Conservation (phyloP, 805 yeast genomes). For the Candida railenensis region DNA sequence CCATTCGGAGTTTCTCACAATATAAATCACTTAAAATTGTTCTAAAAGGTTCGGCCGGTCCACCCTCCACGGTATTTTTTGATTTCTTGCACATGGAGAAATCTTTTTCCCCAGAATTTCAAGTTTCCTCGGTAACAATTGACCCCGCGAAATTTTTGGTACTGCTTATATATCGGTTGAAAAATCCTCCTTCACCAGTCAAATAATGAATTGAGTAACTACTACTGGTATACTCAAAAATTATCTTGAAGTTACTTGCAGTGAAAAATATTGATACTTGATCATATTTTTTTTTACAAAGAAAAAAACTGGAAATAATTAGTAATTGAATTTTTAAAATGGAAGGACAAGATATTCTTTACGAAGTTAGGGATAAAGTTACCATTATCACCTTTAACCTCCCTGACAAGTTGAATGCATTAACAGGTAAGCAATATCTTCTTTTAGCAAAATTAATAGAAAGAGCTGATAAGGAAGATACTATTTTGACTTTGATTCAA, state of each 20-base stretch:
- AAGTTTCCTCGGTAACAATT: not conserved
- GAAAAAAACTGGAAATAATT: not conserved
- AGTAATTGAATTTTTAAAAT: conserved; percentile 1
- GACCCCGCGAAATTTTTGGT: not conserved
- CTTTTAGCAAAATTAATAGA: conserved; percentile 58
- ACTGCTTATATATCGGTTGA: not conserved
- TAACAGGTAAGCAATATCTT: conserved; percentile 63
- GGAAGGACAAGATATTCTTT: conserved; percentile 29
- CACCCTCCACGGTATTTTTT: not conserved
- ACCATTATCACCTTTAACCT: conserved; percentile 66
- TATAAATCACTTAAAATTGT: not conserved
- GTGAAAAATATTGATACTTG: too few relatives aligned
- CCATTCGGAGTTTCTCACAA: too few relatives aligned
- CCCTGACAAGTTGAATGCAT: conserved; percentile 64
- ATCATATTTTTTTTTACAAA: not conserved
- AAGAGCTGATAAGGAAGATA: conserved; percentile 63
- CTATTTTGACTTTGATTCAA: conserved; percentile 64
- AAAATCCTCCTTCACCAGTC: too few relatives aligned
- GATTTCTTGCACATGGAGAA: not conserved
- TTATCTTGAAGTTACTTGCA: too few relatives aligned
- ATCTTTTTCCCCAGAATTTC: not conserved
- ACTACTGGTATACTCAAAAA: too few relatives aligned
- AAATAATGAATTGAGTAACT: too few relatives aligned
- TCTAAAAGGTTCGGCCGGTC: not conserved
- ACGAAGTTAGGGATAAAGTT: conserved; percentile 46